Percentiles rank a stretch among this genome's conserved stretches.
These are phyloP conservation scores for Silene noctiflora DNA, from an alignment of 179 eudicot genomes.

Conservation along the genomic window DNA sequence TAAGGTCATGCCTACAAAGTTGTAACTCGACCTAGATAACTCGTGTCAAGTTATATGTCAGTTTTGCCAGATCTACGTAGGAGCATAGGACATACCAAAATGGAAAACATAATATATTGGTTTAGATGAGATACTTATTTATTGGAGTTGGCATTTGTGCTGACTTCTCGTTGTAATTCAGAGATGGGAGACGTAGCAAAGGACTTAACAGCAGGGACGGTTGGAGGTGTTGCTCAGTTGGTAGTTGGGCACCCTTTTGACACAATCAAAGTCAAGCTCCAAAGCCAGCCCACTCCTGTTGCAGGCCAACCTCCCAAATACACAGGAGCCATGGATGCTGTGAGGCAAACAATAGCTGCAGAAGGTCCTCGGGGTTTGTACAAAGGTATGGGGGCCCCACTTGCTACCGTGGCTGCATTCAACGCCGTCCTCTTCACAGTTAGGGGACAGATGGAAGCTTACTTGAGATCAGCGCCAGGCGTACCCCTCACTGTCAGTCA, in stretches of 20 bases:
- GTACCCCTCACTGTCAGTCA: conserved; percentile 62
- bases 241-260: conserved; percentile 92
- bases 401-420: conserved; percentile 93
- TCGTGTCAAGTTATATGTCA: neutral
- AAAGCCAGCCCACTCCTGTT: conserved; percentile 84
- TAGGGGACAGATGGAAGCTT: conserved; percentile 79
- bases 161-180: conserved; percentile 3
- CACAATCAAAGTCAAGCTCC: conserved; percentile 96
- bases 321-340: conserved; percentile 85
- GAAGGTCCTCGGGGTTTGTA: conserved; percentile 83
- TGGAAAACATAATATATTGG: neutral
- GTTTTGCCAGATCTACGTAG: neutral
- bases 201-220: conserved; percentile 84
- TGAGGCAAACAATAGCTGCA: conserved; percentile 73
- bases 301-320: conserved; percentile 78
- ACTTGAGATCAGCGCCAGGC: conserved; percentile 67
- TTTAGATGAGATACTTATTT: neutral
- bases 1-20: neutral
- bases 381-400: conserved; percentile 99
- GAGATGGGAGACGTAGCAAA: conserved; percentile 96
- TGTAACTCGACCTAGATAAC: neutral
- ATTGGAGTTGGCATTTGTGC: neutral
- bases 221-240: conserved; percentile 92
- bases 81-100: neutral
- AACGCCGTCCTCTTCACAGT: conserved; percentile 85